Conservation (phyloP, 345 rosid genomes). For the Aegle marmelos region DNA sequence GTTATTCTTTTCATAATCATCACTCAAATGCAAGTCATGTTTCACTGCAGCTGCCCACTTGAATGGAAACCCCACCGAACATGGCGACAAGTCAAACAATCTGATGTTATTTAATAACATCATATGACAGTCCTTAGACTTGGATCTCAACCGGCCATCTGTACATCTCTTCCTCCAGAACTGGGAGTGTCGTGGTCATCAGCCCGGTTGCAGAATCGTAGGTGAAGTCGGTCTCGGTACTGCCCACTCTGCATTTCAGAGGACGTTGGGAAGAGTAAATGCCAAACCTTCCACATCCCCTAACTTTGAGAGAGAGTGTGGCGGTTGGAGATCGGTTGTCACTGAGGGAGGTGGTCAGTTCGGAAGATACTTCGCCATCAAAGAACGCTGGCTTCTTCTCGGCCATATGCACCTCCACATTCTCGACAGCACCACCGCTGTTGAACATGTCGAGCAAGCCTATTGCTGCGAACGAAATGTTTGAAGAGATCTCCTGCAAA, state of each 20-base stretch:
- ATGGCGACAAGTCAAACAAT: neutral
- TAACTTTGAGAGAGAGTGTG: constrained; percentile 46
- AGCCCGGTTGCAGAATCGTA: constrained; percentile 60
- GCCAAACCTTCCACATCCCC: constrained; percentile 81
- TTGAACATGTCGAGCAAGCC: constrained; percentile 94
- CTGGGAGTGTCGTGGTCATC: constrained; percentile 55
- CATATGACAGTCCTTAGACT: constrained; percentile 30
- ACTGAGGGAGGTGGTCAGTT: constrained; percentile 39
- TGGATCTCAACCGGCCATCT: constrained; percentile 76
- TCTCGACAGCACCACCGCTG: constrained; percentile 68
- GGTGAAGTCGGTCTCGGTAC: constrained; percentile 44
- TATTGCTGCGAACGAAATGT: constrained; percentile 75
- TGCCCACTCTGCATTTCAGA: constrained; percentile 53
- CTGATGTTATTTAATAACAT: neutral
- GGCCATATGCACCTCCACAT: constrained; percentile 37
- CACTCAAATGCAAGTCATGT: neutral
- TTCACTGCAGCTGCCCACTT: neutral
- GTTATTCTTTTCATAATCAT: neutral
- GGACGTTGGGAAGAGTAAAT: constrained; percentile 73
- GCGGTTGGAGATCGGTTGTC: constrained; percentile 46
- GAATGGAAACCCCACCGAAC: neutral
- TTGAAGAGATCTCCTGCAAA: constrained; percentile 54
- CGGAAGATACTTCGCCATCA: constrained; percentile 54
- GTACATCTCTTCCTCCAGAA: constrained; percentile 69
- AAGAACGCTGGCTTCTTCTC: constrained; percentile 39